These are phyloP conservation scores for Sclerotinia sclerotiorum DNA, from an alignment of 2,329 filamentous ascomycete genomes.

Conservation along the genomic window DNA sequence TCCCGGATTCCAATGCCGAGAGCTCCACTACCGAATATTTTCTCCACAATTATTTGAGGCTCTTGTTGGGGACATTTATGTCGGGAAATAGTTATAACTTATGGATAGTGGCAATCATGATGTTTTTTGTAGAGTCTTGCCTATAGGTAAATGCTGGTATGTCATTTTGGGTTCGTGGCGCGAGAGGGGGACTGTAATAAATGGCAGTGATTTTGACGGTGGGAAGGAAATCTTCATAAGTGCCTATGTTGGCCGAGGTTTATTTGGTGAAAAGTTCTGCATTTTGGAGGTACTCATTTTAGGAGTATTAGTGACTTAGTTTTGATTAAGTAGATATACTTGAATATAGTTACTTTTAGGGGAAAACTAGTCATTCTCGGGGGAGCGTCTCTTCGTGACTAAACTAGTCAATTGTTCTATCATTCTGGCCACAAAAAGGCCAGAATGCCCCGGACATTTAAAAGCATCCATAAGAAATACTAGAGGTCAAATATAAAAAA, in stretches of 20 bases:
- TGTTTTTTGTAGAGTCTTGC: too few relatives aligned
- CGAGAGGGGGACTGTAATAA: background rate
- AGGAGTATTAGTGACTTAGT: background rate
- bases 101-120: too few relatives aligned
- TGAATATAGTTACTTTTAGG: background rate
- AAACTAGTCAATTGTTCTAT: background rate
- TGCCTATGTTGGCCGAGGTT: too few relatives aligned
- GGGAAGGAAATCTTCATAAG: background rate
- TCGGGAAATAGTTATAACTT: accelerated
- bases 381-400: background rate
- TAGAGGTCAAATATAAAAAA: background rate
- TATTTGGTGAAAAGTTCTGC: background rate
- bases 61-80: background rate
- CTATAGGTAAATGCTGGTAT: background rate
- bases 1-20: background rate
- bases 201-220: background rate
- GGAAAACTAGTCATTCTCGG: background rate
- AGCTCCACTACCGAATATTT: background rate
- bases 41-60: background rate
- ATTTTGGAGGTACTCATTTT: background rate
- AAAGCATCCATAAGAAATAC: background rate
- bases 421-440: background rate
- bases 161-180: background rate
- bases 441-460: too few relatives aligned
- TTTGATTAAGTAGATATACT: background rate